Base-by-base conservation (phyloP, 768 basidiomycete species). In the Nidularia pulvinata region DNA sequence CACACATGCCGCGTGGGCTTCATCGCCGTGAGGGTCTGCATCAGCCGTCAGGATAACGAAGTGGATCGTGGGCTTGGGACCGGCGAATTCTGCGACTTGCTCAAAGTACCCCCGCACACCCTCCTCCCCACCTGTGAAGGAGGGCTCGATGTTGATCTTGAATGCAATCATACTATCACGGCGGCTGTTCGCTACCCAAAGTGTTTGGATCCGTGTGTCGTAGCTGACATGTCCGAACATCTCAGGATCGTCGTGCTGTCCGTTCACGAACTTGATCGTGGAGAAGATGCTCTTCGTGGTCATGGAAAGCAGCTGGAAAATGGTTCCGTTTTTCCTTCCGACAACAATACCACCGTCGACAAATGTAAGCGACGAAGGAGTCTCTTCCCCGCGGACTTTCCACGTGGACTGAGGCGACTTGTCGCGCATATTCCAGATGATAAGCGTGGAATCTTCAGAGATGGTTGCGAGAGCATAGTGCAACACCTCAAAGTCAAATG, bases 151-250 rank as follows among this genome's bases (percentile, higher is more conserved):
- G 51, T 82, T 82, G 53, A 93, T 77, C 67, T 85, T 89, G 63
- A 92, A 76, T 11, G 90, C 92, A 35, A 94, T 82, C 72, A 94
- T 77, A 67, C 91, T 93, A 55, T 92, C 89, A 22, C 92, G 82
- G 45, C 89, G 84, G 67, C 84, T 90, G 65, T 93, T 93, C 50
- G 92, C 92, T 16, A 93, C 79, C 92, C 92, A 94, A 33, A 94
- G 75, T 0, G 90, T 93, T 71, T 89, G 89, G 55, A 93, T 93
- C 45, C 89, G 76, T 0, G 89, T 79, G 70, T 94, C 92, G 63
- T 94, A 94, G 61, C 83, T 87, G 58, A 88, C 83, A 62, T 94
- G 92, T 11, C 92, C 90, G 65, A 92, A 94, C 89, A 94, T 93
- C 7, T 91, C 90, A 13, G 75, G 76, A 61, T 93, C 91, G 42